Evolutionary conservation across 257 asterid species (phyloP), one percentile per base, ranked within the genome.

Genomic region (Solanum tarapatanum): DNA sequence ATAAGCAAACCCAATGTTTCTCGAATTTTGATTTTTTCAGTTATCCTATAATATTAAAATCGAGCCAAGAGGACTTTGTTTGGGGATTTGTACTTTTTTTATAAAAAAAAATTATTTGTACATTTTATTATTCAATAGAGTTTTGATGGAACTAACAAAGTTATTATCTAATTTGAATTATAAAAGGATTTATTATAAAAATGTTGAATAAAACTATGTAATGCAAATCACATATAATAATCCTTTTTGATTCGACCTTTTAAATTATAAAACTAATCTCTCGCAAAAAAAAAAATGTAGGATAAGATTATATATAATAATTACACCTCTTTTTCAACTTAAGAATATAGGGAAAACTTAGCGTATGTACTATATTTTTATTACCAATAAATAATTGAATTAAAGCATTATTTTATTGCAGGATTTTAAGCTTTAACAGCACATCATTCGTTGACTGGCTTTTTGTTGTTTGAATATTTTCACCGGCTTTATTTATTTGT

Each of bases 361-460:
- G 8, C 16, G 32, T 7, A 66, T 0, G 19, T 4, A 66, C 35
- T 11, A 26, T 26, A 11, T 48, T 48, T 48, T 55, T 26, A 19
- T 39, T 16, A 66, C 8, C 8, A 60, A 85, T 41, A 82, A 28
- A 30, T 19, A 10, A 37, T 6, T 45, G 7, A 17, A 13, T 14
- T 16, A 24, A 33, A 19, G 72, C 36, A 87, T 85, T 89, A 73
- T 87, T 87, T 84, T 68, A 84, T 84, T 24, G 82, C 76, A 72
- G 76, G 84, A 33, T 30, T 76, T 48, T 86, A 87, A 75, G 87
- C 91, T 89, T 89, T 89, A 85, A 72, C 87, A 85, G 91, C 91
- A 85, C 86, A 87, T 86, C 79, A 45, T 26, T 73, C 19, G 79
- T 90, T 90, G 89, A 90, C 90, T 66, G 85, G 41, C 87, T 83